These are phyloP conservation scores for Kodamaea leandrae DNA, from an alignment of 805 yeast species.

Conservation along the genomic window DNA sequence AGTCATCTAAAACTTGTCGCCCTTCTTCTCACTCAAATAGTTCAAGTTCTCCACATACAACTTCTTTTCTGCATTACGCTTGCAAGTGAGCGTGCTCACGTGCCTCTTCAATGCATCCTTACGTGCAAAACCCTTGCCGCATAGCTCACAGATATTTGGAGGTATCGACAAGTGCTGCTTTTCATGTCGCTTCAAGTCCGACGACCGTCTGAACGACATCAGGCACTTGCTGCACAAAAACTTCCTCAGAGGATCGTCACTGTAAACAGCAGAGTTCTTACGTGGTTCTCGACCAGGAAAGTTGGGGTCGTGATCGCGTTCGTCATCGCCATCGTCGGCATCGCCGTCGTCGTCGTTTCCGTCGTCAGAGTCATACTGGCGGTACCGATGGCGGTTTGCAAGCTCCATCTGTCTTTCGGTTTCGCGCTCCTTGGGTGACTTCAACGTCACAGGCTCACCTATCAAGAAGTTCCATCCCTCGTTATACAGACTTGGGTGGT, in stretches of 20 bases:
- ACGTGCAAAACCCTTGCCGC: constrained; percentile 82
- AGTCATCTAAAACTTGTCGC: not conserved
- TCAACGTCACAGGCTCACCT: constrained; percentile 21
- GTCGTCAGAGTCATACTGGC: constrained; percentile 3
- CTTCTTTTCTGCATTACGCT: constrained; percentile 60
- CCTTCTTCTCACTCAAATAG: constrained; percentile 15
- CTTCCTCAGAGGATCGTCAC: constrained; percentile 28
- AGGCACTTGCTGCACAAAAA: constrained; percentile 60
- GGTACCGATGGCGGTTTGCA: not conserved
- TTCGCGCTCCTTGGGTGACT: constrained; percentile 12
- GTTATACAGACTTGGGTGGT: constrained; percentile 20
- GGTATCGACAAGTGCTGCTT: constrained; percentile 69
- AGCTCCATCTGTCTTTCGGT: constrained; percentile 9
- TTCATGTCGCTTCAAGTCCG: constrained; percentile 72
- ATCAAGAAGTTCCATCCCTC: constrained; percentile 35
- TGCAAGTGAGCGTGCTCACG: constrained; percentile 70
- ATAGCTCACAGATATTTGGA: constrained; percentile 70
- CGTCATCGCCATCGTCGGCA: constrained; percentile 9
- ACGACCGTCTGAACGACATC: constrained; percentile 61
- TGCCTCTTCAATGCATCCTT: constrained; percentile 81
- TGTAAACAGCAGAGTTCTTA: constrained; percentile 5
- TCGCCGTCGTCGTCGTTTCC: constrained; percentile 7
- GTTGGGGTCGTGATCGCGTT: constrained; percentile 5
- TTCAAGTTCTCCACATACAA: constrained; percentile 34
- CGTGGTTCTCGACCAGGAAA: constrained; percentile 2